phyloP scores from a whole-genome alignment of 116 monocot species.

The Dioscorea cayenensis region DNA sequence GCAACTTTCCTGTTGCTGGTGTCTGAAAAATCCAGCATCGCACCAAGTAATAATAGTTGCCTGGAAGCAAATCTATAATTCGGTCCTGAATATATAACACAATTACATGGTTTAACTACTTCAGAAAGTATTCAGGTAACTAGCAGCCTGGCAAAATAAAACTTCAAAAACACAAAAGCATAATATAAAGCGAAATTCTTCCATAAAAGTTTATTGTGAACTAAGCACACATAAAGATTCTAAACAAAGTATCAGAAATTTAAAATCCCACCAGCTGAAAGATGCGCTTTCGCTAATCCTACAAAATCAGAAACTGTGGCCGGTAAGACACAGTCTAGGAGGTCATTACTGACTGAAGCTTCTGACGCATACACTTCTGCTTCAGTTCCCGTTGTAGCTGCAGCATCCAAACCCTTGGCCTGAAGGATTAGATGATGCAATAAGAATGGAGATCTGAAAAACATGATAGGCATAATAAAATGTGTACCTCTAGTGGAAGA shows the following conservation, averaged over 20 bases:
- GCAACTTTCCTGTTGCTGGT: slow-evolving; percentile 67
- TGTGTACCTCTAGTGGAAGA: no score
- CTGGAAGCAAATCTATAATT: slow-evolving; percentile 68
- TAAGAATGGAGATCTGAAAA: neutral
- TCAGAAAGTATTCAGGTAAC: neutral
- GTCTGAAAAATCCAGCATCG: slow-evolving; percentile 92
- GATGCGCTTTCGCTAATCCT: slow-evolving; percentile 69
- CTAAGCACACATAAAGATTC: neutral
- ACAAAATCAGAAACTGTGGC: slow-evolving; percentile 69
- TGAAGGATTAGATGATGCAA: slow-evolving; percentile 6
- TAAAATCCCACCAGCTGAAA: slow-evolving; percentile 56
- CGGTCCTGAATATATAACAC: slow-evolving; percentile 39
- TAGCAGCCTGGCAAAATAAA: neutral
- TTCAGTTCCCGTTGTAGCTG: slow-evolving; percentile 76
- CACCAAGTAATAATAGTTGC: slow-evolving; percentile 80
- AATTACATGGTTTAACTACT: neutral
- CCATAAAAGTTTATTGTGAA: neutral
- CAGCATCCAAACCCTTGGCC: slow-evolving; percentile 91
- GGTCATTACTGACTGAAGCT: slow-evolving; percentile 80
- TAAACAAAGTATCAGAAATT: neutral
- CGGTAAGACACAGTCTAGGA: slow-evolving; percentile 79
- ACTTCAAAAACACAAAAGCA: neutral
- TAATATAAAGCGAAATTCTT: neutral
- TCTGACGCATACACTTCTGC: slow-evolving; percentile 89
- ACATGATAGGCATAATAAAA: neutral